Evolutionary conservation across 2,329 filamentous ascomycete genomes (phyloP), one percentile per base, ranked within the genome.

Genomic region (Alternaria postmessia): DNA sequence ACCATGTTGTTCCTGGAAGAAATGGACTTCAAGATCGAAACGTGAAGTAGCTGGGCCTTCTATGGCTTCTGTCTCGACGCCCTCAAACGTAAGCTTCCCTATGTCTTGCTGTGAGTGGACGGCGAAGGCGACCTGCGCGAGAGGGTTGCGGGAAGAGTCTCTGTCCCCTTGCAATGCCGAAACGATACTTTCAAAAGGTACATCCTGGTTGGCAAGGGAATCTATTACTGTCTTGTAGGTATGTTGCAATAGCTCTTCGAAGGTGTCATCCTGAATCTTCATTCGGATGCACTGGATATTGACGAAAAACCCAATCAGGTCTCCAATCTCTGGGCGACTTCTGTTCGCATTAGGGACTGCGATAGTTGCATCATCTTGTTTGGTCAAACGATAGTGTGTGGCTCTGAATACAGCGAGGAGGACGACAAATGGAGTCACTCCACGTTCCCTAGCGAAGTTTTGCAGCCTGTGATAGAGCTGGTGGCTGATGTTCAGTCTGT

Each of bases 231-330:
- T 16, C 2, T 32, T 14, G 3, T 46, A 8, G 7, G 51, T 30
- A 8, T 57, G 54, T 5, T 38, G 18, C 3, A 59, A 54, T 9
- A 64, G 51, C n/a, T 51, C 28, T 30, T 53, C 14, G 36, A 64
- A 64, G 5, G 49, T n/a, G 14, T 54, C 58, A 3, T 62, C 39
- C 2, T 22, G n/a, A 20, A 64, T 34, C 9, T n/a, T 59, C 3
- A 24, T 62, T 11, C 58, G 54, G 24, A 64, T 20, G 18, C 61
- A 63, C 22, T 63, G 61, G 4, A 61, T 30, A 12, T 63, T 63
- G 22, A 63, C 53, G 52, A 64, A 64, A 51, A 61, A 64, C 4
- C 61, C 61, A n/a, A 64, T 62, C 36, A 64, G 47, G 2, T 64
- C 58, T 41, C 44, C 44, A 0, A 62, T 1, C 26, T 64, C 61